phyloP scores from a whole-genome alignment of 768 basidiomycete species.

The Lentinus tigrinus region DNA sequence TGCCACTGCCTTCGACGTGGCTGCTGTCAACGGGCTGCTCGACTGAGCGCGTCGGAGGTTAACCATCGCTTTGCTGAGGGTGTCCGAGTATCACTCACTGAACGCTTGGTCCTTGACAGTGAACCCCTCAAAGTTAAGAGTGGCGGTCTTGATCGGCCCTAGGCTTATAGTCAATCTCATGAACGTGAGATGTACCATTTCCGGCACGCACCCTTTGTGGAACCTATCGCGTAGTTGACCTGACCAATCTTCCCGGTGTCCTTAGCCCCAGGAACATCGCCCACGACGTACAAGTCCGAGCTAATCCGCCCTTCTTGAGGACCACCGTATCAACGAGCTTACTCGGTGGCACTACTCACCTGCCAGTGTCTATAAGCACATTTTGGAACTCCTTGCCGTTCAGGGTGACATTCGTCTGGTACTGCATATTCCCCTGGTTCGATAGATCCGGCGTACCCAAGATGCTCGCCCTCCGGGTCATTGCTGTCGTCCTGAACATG shows the following conservation, averaged over 20 bases:
- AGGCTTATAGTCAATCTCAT: neutral
- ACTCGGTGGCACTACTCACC: constrained; percentile 18
- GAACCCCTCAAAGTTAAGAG: constrained; percentile 26
- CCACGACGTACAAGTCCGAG: constrained; percentile 30
- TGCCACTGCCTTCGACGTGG: constrained; percentile 23
- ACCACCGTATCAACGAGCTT: neutral
- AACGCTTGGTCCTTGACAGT: constrained; percentile 28
- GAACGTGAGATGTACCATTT: too few relatives aligned
- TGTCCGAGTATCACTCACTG: constrained; percentile 11
- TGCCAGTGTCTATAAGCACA: constrained; percentile 32
- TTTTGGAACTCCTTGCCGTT: constrained; percentile 22
- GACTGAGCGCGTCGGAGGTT: neutral
- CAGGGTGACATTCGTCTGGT: constrained; percentile 29
- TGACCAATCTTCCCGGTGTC: constrained; percentile 25
- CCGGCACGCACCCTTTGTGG: constrained; percentile 17
- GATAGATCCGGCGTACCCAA: constrained; percentile 18
- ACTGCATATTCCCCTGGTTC: constrained; percentile 27
- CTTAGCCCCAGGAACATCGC: constrained; percentile 21
- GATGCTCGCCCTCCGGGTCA: constrained; percentile 22
- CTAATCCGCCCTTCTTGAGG: constrained; percentile 10
- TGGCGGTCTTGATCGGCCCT: constrained; percentile 29
- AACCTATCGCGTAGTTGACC: constrained; percentile 25
- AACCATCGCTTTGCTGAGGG: too few relatives aligned
- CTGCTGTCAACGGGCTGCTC: constrained; percentile 21
- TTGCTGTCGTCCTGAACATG: neutral